These are phyloP conservation scores for Fomitopsis betulina DNA, from an alignment of 1,284 basidiomycete genomes.

Conservation along the genomic window DNA sequence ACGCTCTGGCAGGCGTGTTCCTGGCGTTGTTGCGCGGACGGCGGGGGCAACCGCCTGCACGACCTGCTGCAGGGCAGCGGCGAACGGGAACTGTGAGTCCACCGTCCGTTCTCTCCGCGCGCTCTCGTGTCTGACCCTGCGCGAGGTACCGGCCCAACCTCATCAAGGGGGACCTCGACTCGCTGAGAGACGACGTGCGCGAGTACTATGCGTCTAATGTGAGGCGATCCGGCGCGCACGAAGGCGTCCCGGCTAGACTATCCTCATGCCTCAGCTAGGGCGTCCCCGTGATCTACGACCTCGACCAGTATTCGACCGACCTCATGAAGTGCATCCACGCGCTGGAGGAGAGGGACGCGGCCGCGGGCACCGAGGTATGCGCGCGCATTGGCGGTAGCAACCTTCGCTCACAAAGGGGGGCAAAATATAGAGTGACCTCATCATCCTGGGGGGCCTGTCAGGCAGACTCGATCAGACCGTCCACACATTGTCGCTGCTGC, in stretches of 20 bases:
- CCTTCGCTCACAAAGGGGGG: slow-evolving; percentile 9
- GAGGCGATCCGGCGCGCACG: neutral
- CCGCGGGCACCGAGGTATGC: slow-evolving; percentile 34
- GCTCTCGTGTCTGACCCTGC: neutral
- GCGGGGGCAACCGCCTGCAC: slow-evolving; percentile 86
- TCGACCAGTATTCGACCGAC: slow-evolving; percentile 85
- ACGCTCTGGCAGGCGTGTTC: slow-evolving; percentile 66
- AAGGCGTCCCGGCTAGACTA: neutral
- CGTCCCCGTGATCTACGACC: slow-evolving; percentile 64
- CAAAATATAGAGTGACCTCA: slow-evolving; percentile 63
- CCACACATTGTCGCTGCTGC: slow-evolving; percentile 82
- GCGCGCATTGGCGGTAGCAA: neutral
- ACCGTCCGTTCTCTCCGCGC: neutral
- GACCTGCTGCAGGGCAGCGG: slow-evolving; percentile 37
- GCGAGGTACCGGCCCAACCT: slow-evolving; percentile 74
- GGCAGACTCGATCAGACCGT: slow-evolving; percentile 94
- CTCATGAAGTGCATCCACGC: slow-evolving; percentile 86
- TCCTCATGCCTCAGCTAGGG: slow-evolving; percentile 38
- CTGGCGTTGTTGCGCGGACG: slow-evolving; percentile 84
- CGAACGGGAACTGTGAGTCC: slow-evolving; percentile 24
- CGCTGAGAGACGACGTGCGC: slow-evolving; percentile 71
- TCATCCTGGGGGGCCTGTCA: slow-evolving; percentile 86
- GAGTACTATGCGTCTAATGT: slow-evolving; percentile 65
- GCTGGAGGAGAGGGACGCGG: slow-evolving; percentile 50
- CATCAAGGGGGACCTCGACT: slow-evolving; percentile 94